A percentile compares a stretch with the other conserved stretches of the same genome.
Conservation (phyloP, 345 rosid species). For the Luvunga scandens region DNA sequence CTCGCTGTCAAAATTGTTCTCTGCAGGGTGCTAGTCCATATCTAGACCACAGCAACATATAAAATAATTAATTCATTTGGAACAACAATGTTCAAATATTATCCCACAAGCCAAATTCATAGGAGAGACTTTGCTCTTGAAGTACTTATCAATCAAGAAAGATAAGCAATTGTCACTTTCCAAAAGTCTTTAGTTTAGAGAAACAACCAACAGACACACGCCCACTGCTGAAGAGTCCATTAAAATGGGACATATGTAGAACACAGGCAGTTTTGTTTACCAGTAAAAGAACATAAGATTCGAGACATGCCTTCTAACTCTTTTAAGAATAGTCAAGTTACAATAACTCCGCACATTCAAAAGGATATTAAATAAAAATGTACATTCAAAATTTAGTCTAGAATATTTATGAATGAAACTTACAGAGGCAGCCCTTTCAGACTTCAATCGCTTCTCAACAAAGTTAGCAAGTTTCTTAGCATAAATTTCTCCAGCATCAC, state of each 20-base stretch:
- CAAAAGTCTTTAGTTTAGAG: neutral
- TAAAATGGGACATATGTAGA: neutral
- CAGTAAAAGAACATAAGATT: neutral
- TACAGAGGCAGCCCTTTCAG: slow-evolving; percentile 98
- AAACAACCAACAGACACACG: neutral
- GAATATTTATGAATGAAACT: slow-evolving; percentile 29
- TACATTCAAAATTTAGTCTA: neutral
- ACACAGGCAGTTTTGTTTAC: neutral
- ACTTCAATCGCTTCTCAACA: slow-evolving; percentile 85
- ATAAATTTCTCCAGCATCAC: slow-evolving; percentile 88
- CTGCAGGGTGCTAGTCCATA: slow-evolving; percentile 99
- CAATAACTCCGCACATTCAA: neutral
- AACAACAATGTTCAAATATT: neutral
- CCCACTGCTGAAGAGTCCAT: neutral
- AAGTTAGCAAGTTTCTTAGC: slow-evolving; percentile 86
- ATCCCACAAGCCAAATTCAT: neutral
- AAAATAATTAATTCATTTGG: neutral
- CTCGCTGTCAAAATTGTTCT: slow-evolving; percentile 83
- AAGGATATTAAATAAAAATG: slow-evolving; percentile 8
- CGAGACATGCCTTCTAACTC: neutral
- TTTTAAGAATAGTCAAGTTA: neutral
- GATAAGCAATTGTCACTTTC: neutral
- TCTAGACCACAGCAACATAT: slow-evolving; percentile 37
- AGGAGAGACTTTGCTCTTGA: neutral
- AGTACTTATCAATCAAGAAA: neutral